Percentiles rank a stretch among this genome's conserved stretches.
These are phyloP conservation scores for Nigrospora osmanthi DNA, from an alignment of 2,329 filamentous ascomycete species.

Conservation along the genomic window DNA sequence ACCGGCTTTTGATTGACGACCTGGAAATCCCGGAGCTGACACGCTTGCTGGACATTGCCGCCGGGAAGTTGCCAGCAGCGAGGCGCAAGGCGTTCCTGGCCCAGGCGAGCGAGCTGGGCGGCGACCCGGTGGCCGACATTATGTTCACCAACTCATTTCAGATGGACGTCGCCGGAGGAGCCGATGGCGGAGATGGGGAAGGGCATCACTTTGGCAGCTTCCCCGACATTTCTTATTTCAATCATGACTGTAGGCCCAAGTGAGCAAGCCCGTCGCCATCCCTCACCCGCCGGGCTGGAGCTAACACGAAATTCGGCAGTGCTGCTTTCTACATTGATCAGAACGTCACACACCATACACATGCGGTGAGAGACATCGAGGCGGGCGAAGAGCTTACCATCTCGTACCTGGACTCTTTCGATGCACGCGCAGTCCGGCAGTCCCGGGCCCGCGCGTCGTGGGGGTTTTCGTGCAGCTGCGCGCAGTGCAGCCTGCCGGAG, in stretches of 20 bases:
- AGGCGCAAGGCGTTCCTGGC: constrained; percentile 10
- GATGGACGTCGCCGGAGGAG: constrained; percentile 4
- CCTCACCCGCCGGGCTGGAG: neutral
- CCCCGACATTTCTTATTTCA: constrained; percentile 28
- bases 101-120: constrained; percentile 13
- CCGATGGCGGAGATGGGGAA: neutral
- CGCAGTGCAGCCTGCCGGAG: constrained; percentile 20
- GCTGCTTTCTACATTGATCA: constrained; percentile 26
- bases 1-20: constrained; percentile 11
- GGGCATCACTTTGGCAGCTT: constrained; percentile 19
- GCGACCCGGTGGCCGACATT: constrained; percentile 14
- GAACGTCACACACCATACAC: constrained; percentile 28
- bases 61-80: constrained; percentile 8
- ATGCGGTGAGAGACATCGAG: constrained; percentile 22
- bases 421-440: constrained; percentile 19
- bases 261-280: constrained; percentile 4
- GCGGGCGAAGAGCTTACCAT: constrained; percentile 30
- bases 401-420: constrained; percentile 29
- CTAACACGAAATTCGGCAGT: constrained; percentile 2
- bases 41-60: constrained; percentile 11
- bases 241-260: constrained; percentile 34
- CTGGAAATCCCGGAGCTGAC: constrained; percentile 9
- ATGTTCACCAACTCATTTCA: constrained; percentile 19
- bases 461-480: constrained; percentile 30
- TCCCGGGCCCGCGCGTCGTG: constrained; percentile 22